Evolutionary conservation across 2,329 filamentous ascomycete genomes (phyloP).

Genomic region (Xylariaceae sp.): DNA sequence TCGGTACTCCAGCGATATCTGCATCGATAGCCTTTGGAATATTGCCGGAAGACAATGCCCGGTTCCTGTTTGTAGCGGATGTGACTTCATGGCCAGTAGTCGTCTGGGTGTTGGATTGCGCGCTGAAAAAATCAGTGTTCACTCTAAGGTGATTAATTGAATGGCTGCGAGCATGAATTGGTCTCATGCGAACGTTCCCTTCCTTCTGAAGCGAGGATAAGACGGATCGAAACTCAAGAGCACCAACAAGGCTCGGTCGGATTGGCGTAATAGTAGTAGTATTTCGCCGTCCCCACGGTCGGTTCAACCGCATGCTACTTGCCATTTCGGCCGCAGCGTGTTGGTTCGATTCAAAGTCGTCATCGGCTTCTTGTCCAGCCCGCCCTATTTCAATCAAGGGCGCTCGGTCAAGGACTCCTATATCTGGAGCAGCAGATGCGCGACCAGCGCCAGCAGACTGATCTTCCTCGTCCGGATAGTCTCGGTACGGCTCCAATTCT

Average conservation of each 20-base stretch:
- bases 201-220: conserved; percentile 83
- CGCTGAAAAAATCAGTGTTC: conserved; percentile 1
- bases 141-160: conserved; percentile 54
- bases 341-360: conserved; percentile 52
- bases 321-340: conserved; percentile 79
- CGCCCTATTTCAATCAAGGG: conserved; percentile 48
- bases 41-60: conserved; percentile 49
- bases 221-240: conserved; percentile 88
- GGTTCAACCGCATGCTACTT: conserved; percentile 86
- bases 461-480: conserved; percentile 57
- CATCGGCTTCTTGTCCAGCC: conserved; percentile 42
- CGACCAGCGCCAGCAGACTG: conserved; percentile 33
- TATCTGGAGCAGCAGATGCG: conserved; percentile 33
- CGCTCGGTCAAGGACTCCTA: conserved; percentile 43
- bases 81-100: conserved; percentile 14
- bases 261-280: conserved; percentile 81
- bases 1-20: conserved; percentile 37
- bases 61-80: conserved; percentile 31
- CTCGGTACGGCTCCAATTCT: conserved; percentile 63
- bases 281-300: conserved; percentile 62
- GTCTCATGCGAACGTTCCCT: conserved; percentile 69
- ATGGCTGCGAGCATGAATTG: conserved; percentile 67
- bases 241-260: conserved; percentile 87
- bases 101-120: conserved; percentile 18
- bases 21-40: conserved; percentile 35